Conservation (phyloP, 2,329 filamentous ascomycete species). For the Xylaria sp. region DNA sequence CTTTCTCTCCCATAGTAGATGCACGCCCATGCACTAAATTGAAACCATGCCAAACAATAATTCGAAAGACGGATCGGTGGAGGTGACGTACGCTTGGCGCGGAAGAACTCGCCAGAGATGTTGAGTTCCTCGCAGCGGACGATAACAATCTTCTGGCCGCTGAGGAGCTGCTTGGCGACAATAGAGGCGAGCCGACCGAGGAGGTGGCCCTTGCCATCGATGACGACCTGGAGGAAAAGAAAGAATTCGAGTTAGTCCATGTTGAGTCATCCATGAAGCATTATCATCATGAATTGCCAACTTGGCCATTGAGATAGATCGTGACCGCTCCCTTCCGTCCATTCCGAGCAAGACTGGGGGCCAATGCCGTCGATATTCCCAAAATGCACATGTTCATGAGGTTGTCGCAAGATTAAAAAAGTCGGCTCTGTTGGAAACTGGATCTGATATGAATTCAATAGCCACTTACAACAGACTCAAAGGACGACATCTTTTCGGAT, state of each 20-base stretch:
- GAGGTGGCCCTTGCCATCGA: slow-evolving; percentile 99
- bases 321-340: background rate
- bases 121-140: slow-evolving; percentile 99
- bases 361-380: background rate
- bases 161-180: slow-evolving; percentile 98
- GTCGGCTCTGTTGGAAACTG: background rate
- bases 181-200: slow-evolving; percentile 98
- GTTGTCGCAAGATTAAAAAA: slow-evolving; percentile 9
- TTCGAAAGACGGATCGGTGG: slow-evolving; percentile 31
- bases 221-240: slow-evolving; percentile 78
- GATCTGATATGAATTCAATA: background rate
- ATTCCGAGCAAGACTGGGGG: background rate
- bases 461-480: slow-evolving; percentile 76
- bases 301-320: slow-evolving; percentile 10
- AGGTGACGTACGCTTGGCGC: slow-evolving; percentile 93
- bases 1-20: slow-evolving; percentile 3
- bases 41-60: background rate
- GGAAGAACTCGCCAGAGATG: slow-evolving; percentile 99
- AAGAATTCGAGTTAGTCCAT: slow-evolving; percentile 50
- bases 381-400: background rate
- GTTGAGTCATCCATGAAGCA: slow-evolving; percentile 20
- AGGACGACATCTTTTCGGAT: slow-evolving; percentile 71
- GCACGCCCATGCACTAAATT: background rate
- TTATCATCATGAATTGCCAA: background rate
- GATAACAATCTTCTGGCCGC: slow-evolving; percentile 98